Evolutionary conservation across 805 yeast species (phyloP), one percentile per base, ranked within the genome.

Genomic region (Starmerella gropengiesseri): DNA sequence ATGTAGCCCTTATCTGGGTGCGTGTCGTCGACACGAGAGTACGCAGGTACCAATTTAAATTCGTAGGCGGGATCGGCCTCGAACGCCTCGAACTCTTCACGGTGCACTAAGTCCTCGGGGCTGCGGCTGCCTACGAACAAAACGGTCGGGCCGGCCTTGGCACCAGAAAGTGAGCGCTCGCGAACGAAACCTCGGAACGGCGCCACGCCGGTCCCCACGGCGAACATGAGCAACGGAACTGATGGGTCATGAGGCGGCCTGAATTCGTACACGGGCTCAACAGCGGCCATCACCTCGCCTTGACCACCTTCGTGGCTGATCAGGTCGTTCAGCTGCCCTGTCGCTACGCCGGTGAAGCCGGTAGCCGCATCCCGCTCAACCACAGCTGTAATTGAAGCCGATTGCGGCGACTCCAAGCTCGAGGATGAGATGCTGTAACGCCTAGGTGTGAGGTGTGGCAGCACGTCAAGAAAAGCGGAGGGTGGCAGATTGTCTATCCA

Each of bases 201-300:
- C 2, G 94, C 93, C 43, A 82, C 80, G 61, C 94, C 94, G 1
- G 94, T 83, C 52, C 94, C 94, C 35, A 93, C 89, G 29, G 94
- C 94, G 58, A 83, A 69, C 74, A 81, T 68, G 45, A 83, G 77
- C 5, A 83, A 67, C 16, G 94, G 93, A 4, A 75, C 71, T 1
- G 71, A 59, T 20, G 84, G 78, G 54, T 78, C 78, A 4, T 78
- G 67, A 16, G 94, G 94, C 49, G 83, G 67, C 62, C 80, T 79
- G 66, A 83, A 83, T 16, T 81, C 75, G 1, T 87, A 79, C 60
- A 84, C 75, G 40, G 82, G 65, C 56, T 78, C 81, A 59, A 49
- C 14, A 11, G 33, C 34, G 2, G 42, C 43, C 28, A 31, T 31
- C 5, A 29, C 18, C 18, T 26, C 20, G 1, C 14, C 14, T 2